Percentiles rank a stretch among this genome's conserved stretches.
These are phyloP conservation scores for Fusarium sp. DNA, from an alignment of 2,329 filamentous ascomycete genomes.

Conservation along the genomic window DNA sequence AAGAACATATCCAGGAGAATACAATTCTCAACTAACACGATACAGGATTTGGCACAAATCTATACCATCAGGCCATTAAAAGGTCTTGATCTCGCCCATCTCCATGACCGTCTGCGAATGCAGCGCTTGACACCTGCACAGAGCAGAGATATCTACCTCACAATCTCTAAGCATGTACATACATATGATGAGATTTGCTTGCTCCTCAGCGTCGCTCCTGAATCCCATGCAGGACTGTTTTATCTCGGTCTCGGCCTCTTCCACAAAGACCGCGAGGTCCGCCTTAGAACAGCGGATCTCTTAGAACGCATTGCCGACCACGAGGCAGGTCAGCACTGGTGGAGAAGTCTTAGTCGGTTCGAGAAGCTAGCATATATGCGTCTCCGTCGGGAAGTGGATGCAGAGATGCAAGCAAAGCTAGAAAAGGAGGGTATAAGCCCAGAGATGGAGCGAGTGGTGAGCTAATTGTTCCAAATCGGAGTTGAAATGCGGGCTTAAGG, in stretches of 20 bases:
- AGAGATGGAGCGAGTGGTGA: slow-evolving; percentile 60
- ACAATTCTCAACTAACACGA: slow-evolving; percentile 20
- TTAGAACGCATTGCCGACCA: slow-evolving; percentile 86
- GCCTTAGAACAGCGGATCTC: slow-evolving; percentile 80
- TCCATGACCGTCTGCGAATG: slow-evolving; percentile 89
- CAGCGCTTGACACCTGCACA: slow-evolving; percentile 81
- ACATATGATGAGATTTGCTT: slow-evolving; percentile 89
- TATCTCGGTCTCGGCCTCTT: slow-evolving; percentile 92
- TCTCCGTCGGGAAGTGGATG: slow-evolving; percentile 74
- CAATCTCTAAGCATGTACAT: slow-evolving; percentile 78
- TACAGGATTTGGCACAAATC: slow-evolving; percentile 71
- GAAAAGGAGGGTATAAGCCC: slow-evolving; percentile 57
- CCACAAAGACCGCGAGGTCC: slow-evolving; percentile 84
- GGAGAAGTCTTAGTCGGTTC: slow-evolving; percentile 85
- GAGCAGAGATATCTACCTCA: slow-evolving; percentile 85
- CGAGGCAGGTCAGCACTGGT: slow-evolving; percentile 93
- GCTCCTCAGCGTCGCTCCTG: slow-evolving; percentile 82
- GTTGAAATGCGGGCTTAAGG: slow-evolving; percentile 7
- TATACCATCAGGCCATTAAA: slow-evolving; percentile 76
- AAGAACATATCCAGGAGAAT: slow-evolving; percentile 34
- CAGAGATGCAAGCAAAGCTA: slow-evolving; percentile 59
- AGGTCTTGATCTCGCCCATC: slow-evolving; percentile 87
- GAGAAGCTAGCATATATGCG: slow-evolving; percentile 87
- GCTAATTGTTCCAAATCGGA: slow-evolving; percentile 51
- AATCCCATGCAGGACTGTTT: slow-evolving; percentile 88